phyloP scores from a whole-genome alignment of 1,284 basidiomycete genomes.

The Cutaneotrichosporon mucoides region DNA sequence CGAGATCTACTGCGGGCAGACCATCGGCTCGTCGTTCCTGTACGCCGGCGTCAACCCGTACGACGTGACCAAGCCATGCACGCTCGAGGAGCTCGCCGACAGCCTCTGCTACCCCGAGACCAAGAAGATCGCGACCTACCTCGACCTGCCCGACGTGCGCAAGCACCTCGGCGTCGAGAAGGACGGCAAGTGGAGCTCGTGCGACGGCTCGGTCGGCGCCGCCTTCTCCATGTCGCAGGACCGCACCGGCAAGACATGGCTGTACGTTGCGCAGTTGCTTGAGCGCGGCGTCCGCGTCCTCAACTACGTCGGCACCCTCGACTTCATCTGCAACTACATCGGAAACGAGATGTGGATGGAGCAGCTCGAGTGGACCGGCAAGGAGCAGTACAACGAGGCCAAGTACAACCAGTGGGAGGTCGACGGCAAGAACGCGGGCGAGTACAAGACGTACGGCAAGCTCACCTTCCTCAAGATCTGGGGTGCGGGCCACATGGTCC shows the following conservation, averaged over 20 bases:
- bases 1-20: constrained; percentile 54
- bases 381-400: constrained; percentile 53
- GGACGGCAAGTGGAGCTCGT: constrained; percentile 54
- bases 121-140: constrained; percentile 52
- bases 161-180: constrained; percentile 59
- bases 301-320: constrained; percentile 59
- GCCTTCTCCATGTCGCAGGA: constrained; percentile 39
- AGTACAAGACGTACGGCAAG: constrained; percentile 57
- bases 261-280: constrained; percentile 65
- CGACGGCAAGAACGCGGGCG: constrained; percentile 53
- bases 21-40: constrained; percentile 44
- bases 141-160: constrained; percentile 58
- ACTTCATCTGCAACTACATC: constrained; percentile 64
- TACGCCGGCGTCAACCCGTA: constrained; percentile 53
- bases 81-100: constrained; percentile 46
- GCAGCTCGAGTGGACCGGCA: constrained; percentile 61
- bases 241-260: constrained; percentile 42
- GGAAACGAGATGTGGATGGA: constrained; percentile 66
- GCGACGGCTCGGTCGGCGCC: constrained; percentile 50
- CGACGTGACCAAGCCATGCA: constrained; percentile 61
- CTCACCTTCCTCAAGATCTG: constrained; percentile 52
- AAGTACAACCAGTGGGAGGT: constrained; percentile 52
- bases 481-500: constrained; percentile 49
- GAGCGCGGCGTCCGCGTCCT: constrained; percentile 68
- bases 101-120: constrained; percentile 50